Base-by-base conservation (phyloP, 2,329 filamentous ascomycete species). In the Cladophialophora chaetospira region DNA sequence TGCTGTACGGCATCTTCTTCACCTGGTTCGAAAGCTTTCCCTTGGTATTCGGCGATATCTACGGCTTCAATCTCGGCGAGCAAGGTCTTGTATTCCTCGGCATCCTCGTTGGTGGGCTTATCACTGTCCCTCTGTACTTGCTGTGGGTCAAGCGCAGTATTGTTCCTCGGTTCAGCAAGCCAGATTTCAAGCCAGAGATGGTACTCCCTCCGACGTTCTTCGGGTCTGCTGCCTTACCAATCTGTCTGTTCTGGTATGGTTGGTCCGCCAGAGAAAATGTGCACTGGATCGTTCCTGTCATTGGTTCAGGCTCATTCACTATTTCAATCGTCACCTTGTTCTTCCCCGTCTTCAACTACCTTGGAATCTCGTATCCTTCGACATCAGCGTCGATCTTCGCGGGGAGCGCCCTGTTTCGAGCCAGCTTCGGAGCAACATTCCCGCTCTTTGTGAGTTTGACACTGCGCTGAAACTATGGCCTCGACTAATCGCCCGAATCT, bases 1-100 rank as follows among this genome's bases (percentile, higher is more conserved):
- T 87, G 62, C 78, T 82, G 61, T 87, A 73, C 54, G 70, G 62
- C 11, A 70, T 73, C 3, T 71, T 71, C 49, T 80, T 80, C 61
- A 72, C 73, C 9, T 87, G 79, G 71, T 87, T 88, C 66, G 84
- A 87, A 64, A 79, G 80, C 15, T 87, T 88, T 69, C 83, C 84
- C 2, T 72, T 85, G 9, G 82, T 87, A 48, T 88, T 84, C 67
- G 77, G 77, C 2, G 75, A 75, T 29, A 40, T 53, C n/a, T 88
- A 88, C 70, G 69, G 73, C 66, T 85, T 88, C 78, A 79, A 75
- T 53, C 69, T 81, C 2, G 82, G 83, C 17, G 68, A 82, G 59
- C 72, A 81, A 60, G 83, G 84, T 21, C 77, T 87, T 5, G 78
- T 84, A 33, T 87, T 87, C 72, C 73, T 84, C 44, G 82, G 79